Base-by-base conservation (phyloP, 2,329 filamentous ascomycete species). In the Lecanicillium sp. region DNA sequence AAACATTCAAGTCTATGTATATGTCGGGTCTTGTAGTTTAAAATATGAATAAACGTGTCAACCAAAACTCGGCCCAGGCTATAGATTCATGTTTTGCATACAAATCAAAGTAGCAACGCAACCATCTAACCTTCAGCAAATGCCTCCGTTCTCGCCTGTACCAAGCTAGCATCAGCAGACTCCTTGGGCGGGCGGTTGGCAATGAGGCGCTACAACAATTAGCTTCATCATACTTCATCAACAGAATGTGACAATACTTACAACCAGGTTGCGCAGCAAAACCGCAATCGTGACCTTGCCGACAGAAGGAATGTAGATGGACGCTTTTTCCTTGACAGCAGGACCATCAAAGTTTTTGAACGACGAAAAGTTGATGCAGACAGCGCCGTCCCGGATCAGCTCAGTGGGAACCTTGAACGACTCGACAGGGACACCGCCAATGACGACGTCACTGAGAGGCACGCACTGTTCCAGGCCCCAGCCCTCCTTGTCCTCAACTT, bases 291-390 rank as follows among this genome's bases (percentile, higher is more conserved):
- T 98, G 34, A 96, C 90, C 68, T 96, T 98, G 51, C 92, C 92
- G 49, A 95, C 94, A 0, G 90, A 92, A 2, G 92, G 92, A 14
- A 96, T 89, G 53, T 95, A 98, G 53, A 98, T 94, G 5, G 87
- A 88, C 2, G 92, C 92, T 68, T 89, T 94, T 59, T 95, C 85
- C 66, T 95, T 96, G 49, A 96, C 80, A 34, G 85, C 84, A 0
- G 83, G 80, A 1, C 73, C 73, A 44, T 82, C 81, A 62, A 96
- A 96, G 65, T 98, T 96, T 68, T 89, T 86, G 62, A 85, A 87
- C 37, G 86, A 95, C 7, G 88, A 94, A 60, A 98, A 96, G 65
- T 98, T 98, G 67, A 98, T 89, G 71, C 92, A 98, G n/a, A 95
- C 86, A 20, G 86, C 89, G 34, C 92, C 92, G 41, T 95, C 85